Base-by-base conservation (phyloP, 225 moss, liverwort and hornwort genomes). In the Takakia lepidozioides region DNA sequence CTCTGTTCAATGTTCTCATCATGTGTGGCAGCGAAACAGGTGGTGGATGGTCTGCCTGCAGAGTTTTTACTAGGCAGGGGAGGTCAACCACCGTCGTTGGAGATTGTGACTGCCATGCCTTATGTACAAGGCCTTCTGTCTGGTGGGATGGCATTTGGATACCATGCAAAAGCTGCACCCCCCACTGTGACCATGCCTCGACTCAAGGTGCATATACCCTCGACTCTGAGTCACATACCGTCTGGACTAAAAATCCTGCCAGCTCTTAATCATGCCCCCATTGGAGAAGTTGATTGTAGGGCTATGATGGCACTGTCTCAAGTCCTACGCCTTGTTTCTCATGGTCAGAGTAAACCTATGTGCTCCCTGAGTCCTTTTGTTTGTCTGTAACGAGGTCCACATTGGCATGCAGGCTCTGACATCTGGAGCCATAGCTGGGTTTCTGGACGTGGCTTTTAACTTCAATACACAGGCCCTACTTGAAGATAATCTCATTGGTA, bases 101-200 rank as follows among this genome's bases (percentile, higher is more conserved):
- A 83, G 10, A 46, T 82, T 19, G 55, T 70, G 25, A 61, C 67
- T 48, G 77, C 83, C 14, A 86, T 91, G 90, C 73, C 90, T 27
- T 81, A 75, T 14, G 78, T 83, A 29, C 86, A 76, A 28, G 58
- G 50, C 55, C 59, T 86, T 47, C 46, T 86, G 48, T 57, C 83
- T 32, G 40, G 67, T 16, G 80, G 83, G 51, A 66, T 55, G 45
- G 90, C 80, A 23, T 47, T 78, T 38, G 90, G 83, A 38, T 91
- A 56, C 58, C 86, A 71, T 78, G 83, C 90, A 18, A 86, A 72
- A 69, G 86, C 90, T 59, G 83, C 90, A 39, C 86, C 90, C 25
- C 90, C 90, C 52, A 91, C 90, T 41, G 90, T 91, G 55, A 91
- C 90, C 15, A 91, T 91, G 90, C 90, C 90, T 38, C 90, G 90